These are phyloP conservation scores for Aureobasidium sp. DNA, from an alignment of 2,329 filamentous ascomycete genomes.

Conservation along the genomic window DNA sequence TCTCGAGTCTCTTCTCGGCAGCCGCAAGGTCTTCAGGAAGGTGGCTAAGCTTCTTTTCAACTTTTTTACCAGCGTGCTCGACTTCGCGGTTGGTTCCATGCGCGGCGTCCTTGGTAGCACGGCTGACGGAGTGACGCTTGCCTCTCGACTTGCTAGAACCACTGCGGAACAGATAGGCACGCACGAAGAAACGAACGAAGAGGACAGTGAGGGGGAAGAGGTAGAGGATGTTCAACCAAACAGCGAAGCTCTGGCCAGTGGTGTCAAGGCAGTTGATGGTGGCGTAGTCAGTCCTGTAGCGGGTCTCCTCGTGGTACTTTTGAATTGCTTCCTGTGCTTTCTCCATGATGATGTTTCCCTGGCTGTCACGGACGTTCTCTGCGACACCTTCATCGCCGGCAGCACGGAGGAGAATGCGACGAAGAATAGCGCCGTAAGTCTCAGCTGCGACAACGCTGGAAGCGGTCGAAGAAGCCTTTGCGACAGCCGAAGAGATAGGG, in stretches of 20 bases:
- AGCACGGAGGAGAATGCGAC: conserved; percentile 56
- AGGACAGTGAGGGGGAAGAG: conserved; percentile 73
- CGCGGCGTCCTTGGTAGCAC: conserved; percentile 29
- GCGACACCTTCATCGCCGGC: conserved; percentile 58
- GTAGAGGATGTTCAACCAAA: conserved; percentile 81
- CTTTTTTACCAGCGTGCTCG: conserved; percentile 32
- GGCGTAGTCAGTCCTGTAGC: conserved; percentile 44
- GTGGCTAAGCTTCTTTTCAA: conserved; percentile 21
- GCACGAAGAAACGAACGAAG: conserved; percentile 82
- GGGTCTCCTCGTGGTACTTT: conserved; percentile 23
- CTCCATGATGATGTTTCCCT: conserved; percentile 10
- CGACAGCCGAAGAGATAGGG: conserved; percentile 38
- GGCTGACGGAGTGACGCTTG: conserved; percentile 23
- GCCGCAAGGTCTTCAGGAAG: conserved; percentile 8
- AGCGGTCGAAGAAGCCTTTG: conserved; percentile 39
- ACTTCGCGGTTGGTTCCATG: conserved; percentile 34
- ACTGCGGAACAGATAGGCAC: conserved; percentile 62
- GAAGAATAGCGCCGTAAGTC: conserved; percentile 43
- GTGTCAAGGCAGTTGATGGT: conserved; percentile 71
- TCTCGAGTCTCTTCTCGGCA: conserved; percentile 2
- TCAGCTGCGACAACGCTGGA: conserved; percentile 34
- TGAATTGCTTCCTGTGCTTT: conserved; percentile 13
- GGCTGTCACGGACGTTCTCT: conserved; percentile 44
- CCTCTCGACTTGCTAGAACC: conserved; percentile 39
- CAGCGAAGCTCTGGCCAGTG: conserved; percentile 73